Evolutionary conservation across 1,139 yeast genomes (phyloP).

Genomic region (Blastobotrys aristatus): DNA sequence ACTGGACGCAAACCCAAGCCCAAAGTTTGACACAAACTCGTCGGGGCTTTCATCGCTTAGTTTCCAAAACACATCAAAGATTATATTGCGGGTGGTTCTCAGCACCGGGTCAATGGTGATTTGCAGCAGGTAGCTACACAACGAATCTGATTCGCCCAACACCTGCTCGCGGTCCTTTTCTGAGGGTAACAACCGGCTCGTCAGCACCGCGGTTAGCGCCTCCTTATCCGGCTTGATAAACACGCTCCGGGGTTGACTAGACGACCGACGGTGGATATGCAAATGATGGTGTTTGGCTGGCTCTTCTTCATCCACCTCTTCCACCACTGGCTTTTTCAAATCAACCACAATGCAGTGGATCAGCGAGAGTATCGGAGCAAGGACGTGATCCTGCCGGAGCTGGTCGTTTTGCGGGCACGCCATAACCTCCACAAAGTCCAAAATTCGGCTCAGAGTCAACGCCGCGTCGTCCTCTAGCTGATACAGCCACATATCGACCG

Average conservation of each 20-base stretch:
- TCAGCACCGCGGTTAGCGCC: slow-evolving; percentile 8
- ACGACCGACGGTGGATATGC: slow-evolving; percentile 1
- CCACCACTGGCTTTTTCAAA: neutral
- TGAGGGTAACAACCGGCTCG: slow-evolving; percentile 18
- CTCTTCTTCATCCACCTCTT: neutral
- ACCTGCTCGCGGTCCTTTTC: slow-evolving; percentile 19
- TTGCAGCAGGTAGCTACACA: slow-evolving; percentile 18
- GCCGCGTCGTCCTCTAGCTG: slow-evolving; percentile 5
- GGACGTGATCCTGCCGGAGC: slow-evolving; percentile 15
- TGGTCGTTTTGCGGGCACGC: slow-evolving; percentile 12
- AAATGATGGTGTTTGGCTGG: slow-evolving; percentile 3
- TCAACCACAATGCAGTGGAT: slow-evolving; percentile 16
- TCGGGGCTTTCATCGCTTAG: slow-evolving; percentile 20
- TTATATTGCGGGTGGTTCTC: slow-evolving; percentile 19
- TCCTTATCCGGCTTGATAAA: neutral
- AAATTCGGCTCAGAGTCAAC: slow-evolving; percentile 10
- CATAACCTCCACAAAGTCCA: slow-evolving; percentile 14
- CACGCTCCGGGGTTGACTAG: neutral
- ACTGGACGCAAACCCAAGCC: slow-evolving; percentile 31
- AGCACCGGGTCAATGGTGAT: slow-evolving; percentile 20
- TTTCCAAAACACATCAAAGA: slow-evolving; percentile 24
- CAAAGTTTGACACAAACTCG: slow-evolving; percentile 27
- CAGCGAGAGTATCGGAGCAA: slow-evolving; percentile 18
- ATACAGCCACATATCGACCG: slow-evolving; percentile 18
- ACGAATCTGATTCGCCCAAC: slow-evolving; percentile 20